Evolutionary conservation across 306 rosid species (phyloP), one percentile per base, ranked within the genome.

Genomic region (Ziziphus jujuba): DNA sequence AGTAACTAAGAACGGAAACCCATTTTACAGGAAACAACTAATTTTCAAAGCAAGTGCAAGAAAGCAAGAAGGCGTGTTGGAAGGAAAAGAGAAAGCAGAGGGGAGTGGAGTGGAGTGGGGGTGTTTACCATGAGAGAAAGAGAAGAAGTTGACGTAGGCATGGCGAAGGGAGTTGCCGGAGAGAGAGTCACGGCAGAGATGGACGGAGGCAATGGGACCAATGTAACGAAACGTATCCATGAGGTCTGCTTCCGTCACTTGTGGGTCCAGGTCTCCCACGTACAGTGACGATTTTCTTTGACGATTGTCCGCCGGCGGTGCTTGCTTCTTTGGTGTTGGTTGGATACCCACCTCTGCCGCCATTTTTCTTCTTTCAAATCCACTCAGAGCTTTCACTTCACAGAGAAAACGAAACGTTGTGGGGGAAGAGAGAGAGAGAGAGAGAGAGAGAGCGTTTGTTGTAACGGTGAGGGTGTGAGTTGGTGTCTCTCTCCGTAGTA

Each of bases 181-280:
- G 44, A n/a, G n/a, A n/a, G n/a, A n/a, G n/a, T n/a, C n/a, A n/a
- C n/a, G n/a, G n/a, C n/a, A n/a, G n/a, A n/a, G 19, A 15, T 54
- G 72, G n/a, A 43, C 55, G 11, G 55, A 67, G 54, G 72, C 43
- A 6, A 67, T 9, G 72, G 72, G 63, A 19, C 63, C 72, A 3
- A 67, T 14, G 72, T 54, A 67, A 55, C 54, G 55, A 25, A 71
- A 62, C 44, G 31, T 22, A 10, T 33, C 33, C 22, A 23, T 9
- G 7, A 71, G 68, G 63, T 71, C 56, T 0, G 19, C 38, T 22
- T 54, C 69, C 0, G 61, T 63, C 55, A 62, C 69, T 4, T 38
- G 40, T 40, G 69, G 34, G 61, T 71, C 55, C 17, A 71, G 56
- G 49, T 71, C 69, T 7, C 69, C 63, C 48, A 71, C 69, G 31